Conservation (phyloP, 441 rosid genomes). For the Adansonia grandidieri region DNA sequence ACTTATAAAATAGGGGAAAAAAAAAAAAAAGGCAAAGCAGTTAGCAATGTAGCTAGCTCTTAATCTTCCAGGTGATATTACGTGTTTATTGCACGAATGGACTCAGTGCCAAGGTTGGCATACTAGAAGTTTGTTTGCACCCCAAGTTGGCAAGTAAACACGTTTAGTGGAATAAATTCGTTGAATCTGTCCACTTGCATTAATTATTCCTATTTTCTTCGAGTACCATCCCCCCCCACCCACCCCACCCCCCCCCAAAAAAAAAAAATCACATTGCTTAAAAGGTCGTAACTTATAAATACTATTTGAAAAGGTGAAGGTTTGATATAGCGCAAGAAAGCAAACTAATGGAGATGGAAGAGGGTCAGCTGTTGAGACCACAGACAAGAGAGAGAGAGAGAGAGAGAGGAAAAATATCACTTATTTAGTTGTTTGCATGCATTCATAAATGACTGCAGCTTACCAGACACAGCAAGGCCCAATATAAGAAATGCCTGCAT, state of each 20-base stretch:
- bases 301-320: background rate
- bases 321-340: background rate
- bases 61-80: background rate
- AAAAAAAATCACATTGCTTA: background rate
- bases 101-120: background rate
- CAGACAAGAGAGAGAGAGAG: background rate
- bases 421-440: background rate
- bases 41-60: background rate
- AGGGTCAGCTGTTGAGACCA: too few relatives aligned
- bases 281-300: background rate
- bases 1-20: background rate
- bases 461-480: conserved; percentile 80
- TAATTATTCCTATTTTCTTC: background rate
- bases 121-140: background rate
- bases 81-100: background rate
- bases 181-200: conserved; percentile 4
- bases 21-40: background rate
- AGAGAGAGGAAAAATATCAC: background rate
- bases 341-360: background rate
- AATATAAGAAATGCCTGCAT: conserved; percentile 67
- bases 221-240: background rate
- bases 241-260: too few relatives aligned
- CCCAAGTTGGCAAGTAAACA: background rate
- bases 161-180: background rate
- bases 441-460: conserved; percentile 34